Base-by-base conservation (phyloP, 805 yeast species). In the Ogataea pini region DNA sequence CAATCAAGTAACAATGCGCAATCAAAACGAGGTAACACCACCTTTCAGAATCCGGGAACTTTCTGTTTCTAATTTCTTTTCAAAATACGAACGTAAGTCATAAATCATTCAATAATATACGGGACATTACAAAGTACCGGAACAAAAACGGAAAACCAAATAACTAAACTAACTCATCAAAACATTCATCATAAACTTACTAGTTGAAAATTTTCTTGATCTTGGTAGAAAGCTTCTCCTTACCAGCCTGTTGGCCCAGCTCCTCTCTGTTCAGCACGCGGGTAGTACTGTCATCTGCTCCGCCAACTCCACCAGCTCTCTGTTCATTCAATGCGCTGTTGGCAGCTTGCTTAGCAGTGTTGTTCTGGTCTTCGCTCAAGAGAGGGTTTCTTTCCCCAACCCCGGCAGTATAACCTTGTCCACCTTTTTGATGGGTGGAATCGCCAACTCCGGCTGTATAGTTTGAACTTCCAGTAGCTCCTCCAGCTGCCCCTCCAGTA, bases 271-370 rank as follows among this genome's bases (percentile, higher is more conserved):
- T 37, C 19, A 51, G 36, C 12, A 52, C 42, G 28, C 41, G 46
- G 17, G 54, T 50, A 46, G 40, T 50, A 25, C 50, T 34, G 22
- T 44, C 50, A 10, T 31, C 44, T 6, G 24, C 36, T 14, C 27
- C 34, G 14, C 37, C 47, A 16, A 38, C 27, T 28, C 27, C 34
- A 13, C 37, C 47, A 16, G 39, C 27, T 31, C 47, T 47, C 20
- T 37, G 44, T 19, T 51, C 55, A 27, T 54, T 47, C 20, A 49
- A 20, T 3, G 57, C 56, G 12, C 49, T 43, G 17, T 46, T 32
- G 10, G 62, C 61, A 17, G 62, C 58, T 25, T 41, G 50, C 25
- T 33, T 51, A 22, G 61, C 61, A 44, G 50, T 42, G 12, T 50
- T 25, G 28, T 57, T 57, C 40, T 57, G 55, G 41, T 50, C 49